These are phyloP conservation scores for Mycena filopes DNA, from an alignment of 768 basidiomycete genomes.

Conservation along the genomic window DNA sequence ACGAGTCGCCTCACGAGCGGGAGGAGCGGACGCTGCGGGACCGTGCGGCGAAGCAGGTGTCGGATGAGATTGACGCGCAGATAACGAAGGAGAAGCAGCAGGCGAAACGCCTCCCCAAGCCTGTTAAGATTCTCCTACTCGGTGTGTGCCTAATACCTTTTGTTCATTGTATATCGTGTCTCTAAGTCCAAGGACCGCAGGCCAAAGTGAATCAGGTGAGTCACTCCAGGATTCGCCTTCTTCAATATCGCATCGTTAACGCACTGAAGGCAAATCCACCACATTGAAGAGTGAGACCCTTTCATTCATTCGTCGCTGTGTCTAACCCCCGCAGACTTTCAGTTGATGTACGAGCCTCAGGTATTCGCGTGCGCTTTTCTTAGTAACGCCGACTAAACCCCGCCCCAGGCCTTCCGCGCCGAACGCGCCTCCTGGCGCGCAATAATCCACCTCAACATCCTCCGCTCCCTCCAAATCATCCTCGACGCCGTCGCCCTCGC, in stretches of 20 bases:
- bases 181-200: conserved; percentile 42
- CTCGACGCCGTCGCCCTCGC: conserved; percentile 59
- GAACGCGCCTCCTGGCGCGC: conserved; percentile 76
- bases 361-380: conserved; percentile 41
- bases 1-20: conserved; percentile 60
- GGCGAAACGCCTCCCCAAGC: conserved; percentile 62
- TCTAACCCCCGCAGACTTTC: conserved; percentile 58
- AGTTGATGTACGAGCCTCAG: conserved; percentile 71
- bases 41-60: conserved; percentile 64
- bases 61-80: conserved; percentile 74
- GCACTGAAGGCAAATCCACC: conserved; percentile 75
- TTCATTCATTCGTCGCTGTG: not conserved
- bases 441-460: conserved; percentile 76
- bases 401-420: conserved; percentile 69
- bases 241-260: not conserved
- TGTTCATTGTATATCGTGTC: too few species aligned
- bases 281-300: conserved; percentile 76
- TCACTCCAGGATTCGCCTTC: not conserved
- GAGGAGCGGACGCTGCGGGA: conserved; percentile 58
- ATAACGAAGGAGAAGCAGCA: conserved; percentile 62
- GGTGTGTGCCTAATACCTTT: conserved; percentile 49
- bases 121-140: conserved; percentile 68
- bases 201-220: conserved; percentile 84
- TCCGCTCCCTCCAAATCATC: conserved; percentile 72
- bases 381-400: too few species aligned